Base-by-base conservation (phyloP, 2,329 filamentous ascomycete genomes). In the Fusarium sp. region DNA sequence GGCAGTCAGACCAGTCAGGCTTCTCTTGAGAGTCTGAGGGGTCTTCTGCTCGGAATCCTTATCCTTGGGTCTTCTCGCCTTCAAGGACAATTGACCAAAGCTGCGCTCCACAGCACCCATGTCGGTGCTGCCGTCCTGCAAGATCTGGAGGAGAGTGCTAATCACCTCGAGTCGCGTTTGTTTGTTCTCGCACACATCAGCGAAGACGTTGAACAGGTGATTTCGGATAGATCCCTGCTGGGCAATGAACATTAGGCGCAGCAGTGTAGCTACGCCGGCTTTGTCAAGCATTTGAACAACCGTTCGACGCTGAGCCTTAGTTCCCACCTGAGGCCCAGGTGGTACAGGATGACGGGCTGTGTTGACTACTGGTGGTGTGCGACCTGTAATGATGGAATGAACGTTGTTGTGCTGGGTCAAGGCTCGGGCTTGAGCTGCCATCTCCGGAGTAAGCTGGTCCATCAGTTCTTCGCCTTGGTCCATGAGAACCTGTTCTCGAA, bases 251-350 rank as follows among this genome's bases (percentile, higher is more conserved):
- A 99, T 98, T 11, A 99, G 87, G n/a, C 97, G 93, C 43, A 99
- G 86, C 34, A 99, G 84, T n/a, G 96, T 98, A 26, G 97, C 96
- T 70, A 99, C 91, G 26, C 97, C 96, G 46, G 95, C 88, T 81
- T 97, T 98, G 80, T 99, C 96, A 31, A 99, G 88, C 92, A 99
- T 97, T 78, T 99, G 96, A 24, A 97, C 92, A 60, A 97, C 92
- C 22, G 93, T 91, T 65, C 92, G 92, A 59, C 93, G 90, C 74
- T 92, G 91, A 38, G 85, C 81, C 81, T 94, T 95, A 77, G 86
- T 87, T 70, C 88, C 81, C 70, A 72, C 76, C 60, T 80, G 79
- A 44, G 83, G 83, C 56, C 83, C 85, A 8, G 74, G 57, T 11
- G 70, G 73, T n/a, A 60, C 71, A 39, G 63, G 63, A 34, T 68